A percentile compares a stretch with the other conserved stretches of the same genome.
phyloP scores from a whole-genome alignment of 495 filamentous ascomycete genomes.

The Podospora fimiseda region DNA sequence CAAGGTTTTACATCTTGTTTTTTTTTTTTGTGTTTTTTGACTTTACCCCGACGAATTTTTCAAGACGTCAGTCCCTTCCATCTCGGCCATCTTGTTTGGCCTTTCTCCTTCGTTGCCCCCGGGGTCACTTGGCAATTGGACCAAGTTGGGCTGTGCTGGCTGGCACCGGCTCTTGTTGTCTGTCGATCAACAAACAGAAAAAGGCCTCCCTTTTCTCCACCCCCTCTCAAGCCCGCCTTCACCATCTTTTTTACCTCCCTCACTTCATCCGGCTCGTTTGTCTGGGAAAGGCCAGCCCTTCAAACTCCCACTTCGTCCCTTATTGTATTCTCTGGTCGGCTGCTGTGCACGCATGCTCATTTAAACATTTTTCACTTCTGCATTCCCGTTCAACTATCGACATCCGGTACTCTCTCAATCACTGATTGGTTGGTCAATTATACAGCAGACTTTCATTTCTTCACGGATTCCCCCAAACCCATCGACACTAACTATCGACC shows the following conservation, averaged over 20 bases:
- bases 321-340: not conserved
- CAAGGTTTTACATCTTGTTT: not conserved
- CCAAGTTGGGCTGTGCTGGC: not conserved
- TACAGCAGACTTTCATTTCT: too few relatives aligned
- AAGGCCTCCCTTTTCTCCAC: not conserved
- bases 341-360: not conserved
- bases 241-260: not conserved
- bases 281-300: not conserved
- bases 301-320: not conserved
- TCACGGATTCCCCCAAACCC: too few relatives aligned
- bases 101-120: not conserved
- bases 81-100: not conserved
- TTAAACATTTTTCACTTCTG: too few relatives aligned
- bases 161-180: not conserved
- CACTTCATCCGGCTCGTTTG: not conserved
- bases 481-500: too few relatives aligned
- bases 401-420: too few relatives aligned
- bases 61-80: not conserved
- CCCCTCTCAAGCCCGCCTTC: not conserved
- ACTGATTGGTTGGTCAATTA: too few relatives aligned
- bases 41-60: not conserved
- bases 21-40: not conserved
- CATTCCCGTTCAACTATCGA: too few relatives aligned
- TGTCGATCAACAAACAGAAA: slow-evolving; percentile 1
- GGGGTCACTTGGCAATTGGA: not conserved